A percentile compares a stretch with the other conserved stretches of the same genome.
Conservation (phyloP, 176 grass and related monocot genomes). For the Aegilops tauschii region DNA sequence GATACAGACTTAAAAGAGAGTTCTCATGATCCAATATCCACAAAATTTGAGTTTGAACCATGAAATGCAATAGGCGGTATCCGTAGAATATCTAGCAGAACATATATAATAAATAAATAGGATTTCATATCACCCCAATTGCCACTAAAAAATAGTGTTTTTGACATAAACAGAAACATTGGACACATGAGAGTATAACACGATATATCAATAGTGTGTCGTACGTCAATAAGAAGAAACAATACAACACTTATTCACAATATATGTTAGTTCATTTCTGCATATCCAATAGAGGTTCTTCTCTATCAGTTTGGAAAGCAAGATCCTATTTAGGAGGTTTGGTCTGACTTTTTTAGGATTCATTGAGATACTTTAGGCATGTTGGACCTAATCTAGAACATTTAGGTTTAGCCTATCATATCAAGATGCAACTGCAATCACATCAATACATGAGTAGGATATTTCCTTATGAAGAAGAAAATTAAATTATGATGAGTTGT, state of each 20-base stretch:
- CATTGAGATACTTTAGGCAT: not conserved
- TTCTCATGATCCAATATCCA: not conserved
- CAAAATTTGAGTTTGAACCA: not conserved
- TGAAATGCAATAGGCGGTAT: not conserved
- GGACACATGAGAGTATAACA: slow-evolving; percentile 7
- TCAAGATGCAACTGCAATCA: not conserved
- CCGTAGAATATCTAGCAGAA: not conserved
- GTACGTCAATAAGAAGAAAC: not conserved
- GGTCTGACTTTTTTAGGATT: slow-evolving; percentile 9
- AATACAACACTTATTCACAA: not conserved
- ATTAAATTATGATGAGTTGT: slow-evolving; percentile 20
- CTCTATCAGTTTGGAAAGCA: slow-evolving; percentile 27
- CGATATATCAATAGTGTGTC: not conserved
- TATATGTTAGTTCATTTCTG: not conserved
- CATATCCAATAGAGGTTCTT: slow-evolving; percentile 1
- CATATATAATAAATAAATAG: not conserved
- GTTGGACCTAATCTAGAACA: not conserved
- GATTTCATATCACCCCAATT: not conserved
- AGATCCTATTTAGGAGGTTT: slow-evolving; percentile 8
- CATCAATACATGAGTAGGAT: slow-evolving; percentile 6
- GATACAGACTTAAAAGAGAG: not conserved
- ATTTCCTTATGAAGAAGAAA: not conserved
- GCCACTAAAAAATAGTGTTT: not conserved
- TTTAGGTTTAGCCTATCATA: slow-evolving; percentile 20
- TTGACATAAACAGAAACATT: not conserved